Evolutionary conservation across 306 rosid genomes (phyloP).

Genomic region (Luffa acutangula): DNA sequence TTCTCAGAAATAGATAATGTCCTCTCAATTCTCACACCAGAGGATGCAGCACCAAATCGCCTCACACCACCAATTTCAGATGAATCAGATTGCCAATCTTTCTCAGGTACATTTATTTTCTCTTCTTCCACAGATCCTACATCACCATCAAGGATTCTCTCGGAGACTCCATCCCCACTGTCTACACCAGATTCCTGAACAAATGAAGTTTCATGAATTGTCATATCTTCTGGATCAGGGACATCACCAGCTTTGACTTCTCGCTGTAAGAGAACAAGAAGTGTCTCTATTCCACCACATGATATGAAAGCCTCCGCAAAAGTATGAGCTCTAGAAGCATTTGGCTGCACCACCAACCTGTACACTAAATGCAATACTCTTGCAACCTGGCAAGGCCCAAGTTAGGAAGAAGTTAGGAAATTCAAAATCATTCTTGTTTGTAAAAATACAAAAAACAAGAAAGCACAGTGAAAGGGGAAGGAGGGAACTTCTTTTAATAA

Average conservation of each 20-base stretch:
- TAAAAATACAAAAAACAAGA: background rate
- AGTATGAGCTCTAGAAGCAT: conserved; percentile 64
- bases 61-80: conserved; percentile 23
- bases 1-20: conserved; percentile 44
- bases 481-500: background rate
- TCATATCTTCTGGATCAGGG: conserved; percentile 33
- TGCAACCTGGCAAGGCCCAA: conserved; percentile 49
- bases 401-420: background rate
- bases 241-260: conserved; percentile 79
- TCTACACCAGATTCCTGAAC: conserved; percentile 24
- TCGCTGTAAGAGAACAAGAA: conserved; percentile 84
- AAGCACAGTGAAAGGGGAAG: background rate
- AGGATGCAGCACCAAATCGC: conserved; percentile 26
- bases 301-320: conserved; percentile 85
- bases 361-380: conserved; percentile 85
- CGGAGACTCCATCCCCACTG: conserved; percentile 24
- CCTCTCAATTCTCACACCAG: conserved; percentile 37
- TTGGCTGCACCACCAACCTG: conserved; percentile 91
- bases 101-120: conserved; percentile 29
- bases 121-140: conserved; percentile 26
- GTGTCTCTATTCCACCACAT: conserved; percentile 85
- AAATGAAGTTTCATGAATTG: conserved; percentile 21
- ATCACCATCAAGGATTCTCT: conserved; percentile 31
- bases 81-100: conserved; percentile 39
- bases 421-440: background rate